These are phyloP conservation scores for Apiospora malaysiana DNA, from an alignment of 2,329 filamentous ascomycete species.

Conservation along the genomic window DNA sequence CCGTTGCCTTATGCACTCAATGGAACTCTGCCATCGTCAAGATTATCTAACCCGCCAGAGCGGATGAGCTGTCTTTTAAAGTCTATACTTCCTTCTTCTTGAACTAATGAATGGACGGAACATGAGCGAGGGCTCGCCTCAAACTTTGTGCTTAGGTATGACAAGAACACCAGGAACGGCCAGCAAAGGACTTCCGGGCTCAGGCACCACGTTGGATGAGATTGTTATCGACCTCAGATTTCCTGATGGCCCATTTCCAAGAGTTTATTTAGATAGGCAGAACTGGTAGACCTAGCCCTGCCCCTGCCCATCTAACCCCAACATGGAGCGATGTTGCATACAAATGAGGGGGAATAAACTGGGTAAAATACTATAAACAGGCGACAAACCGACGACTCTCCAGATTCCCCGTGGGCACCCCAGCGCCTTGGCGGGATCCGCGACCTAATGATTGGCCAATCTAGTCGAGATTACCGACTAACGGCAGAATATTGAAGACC, in stretches of 20 bases:
- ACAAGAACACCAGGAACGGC: background rate
- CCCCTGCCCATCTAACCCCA: background rate
- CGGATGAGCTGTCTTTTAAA: background rate
- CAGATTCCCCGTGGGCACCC: slow-evolving; percentile 5
- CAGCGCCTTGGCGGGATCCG: background rate
- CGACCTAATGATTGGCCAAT: background rate
- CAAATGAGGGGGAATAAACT: slow-evolving; percentile 7
- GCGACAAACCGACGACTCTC: background rate
- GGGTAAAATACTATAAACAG: slow-evolving; percentile 5
- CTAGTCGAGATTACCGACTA: background rate
- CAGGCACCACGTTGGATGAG: background rate
- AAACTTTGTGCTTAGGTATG: background rate
- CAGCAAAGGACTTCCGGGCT: background rate
- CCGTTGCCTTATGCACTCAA: background rate
- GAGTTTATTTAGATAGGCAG: background rate
- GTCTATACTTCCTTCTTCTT: background rate
- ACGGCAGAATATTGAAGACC: background rate
- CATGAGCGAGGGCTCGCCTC: background rate
- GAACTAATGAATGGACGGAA: background rate
- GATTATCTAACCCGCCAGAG: background rate
- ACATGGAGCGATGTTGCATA: background rate
- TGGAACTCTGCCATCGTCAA: background rate
- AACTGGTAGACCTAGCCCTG: background rate
- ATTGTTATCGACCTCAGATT: background rate
- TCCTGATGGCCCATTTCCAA: background rate